Evolutionary conservation across 176 grass and related monocot genomes (phyloP).

Genomic region (Carex myosuroides): DNA sequence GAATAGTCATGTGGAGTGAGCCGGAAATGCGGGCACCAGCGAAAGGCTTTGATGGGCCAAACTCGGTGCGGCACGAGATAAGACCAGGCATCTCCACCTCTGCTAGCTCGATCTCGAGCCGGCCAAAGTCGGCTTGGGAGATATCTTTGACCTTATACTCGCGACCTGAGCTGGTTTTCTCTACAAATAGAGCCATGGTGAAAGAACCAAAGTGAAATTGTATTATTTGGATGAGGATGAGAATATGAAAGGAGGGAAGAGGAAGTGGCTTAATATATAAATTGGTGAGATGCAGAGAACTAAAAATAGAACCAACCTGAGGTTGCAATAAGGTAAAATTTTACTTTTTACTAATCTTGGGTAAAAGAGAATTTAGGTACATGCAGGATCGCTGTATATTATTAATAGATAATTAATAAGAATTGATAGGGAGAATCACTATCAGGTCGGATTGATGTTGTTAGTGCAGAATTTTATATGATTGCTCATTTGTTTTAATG

Average conservation of each 20-base stretch:
- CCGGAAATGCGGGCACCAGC: slow-evolving; percentile 74
- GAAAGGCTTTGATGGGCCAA: slow-evolving; percentile 72
- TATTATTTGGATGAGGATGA: not conserved
- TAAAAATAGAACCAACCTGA: slow-evolving; percentile 5
- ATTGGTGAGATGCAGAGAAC: not conserved
- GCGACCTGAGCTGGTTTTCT: slow-evolving; percentile 79
- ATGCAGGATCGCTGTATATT: not conserved
- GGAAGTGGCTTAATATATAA: slow-evolving; percentile 5
- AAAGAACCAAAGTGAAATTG: not conserved
- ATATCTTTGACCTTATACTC: slow-evolving; percentile 98
- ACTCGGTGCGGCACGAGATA: slow-evolving; percentile 86
- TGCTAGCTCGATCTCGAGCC: slow-evolving; percentile 80
- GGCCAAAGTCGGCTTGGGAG: slow-evolving; percentile 78
- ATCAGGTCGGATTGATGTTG: not conserved
- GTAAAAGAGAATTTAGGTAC: not conserved
- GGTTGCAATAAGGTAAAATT: not conserved
- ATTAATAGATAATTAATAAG: slow-evolving; percentile 16
- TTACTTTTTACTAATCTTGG: slow-evolving; percentile 13
- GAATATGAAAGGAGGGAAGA: not conserved
- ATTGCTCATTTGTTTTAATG: not conserved
- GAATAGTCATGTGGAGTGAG: slow-evolving; percentile 96
- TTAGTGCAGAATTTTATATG: not conserved
- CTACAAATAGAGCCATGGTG: slow-evolving; percentile 65
- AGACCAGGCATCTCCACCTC: slow-evolving; percentile 98
- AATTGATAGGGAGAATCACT: not conserved